Conservation (phyloP, 2,329 filamentous ascomycete species). For the Fusarium fujikuroi region DNA sequence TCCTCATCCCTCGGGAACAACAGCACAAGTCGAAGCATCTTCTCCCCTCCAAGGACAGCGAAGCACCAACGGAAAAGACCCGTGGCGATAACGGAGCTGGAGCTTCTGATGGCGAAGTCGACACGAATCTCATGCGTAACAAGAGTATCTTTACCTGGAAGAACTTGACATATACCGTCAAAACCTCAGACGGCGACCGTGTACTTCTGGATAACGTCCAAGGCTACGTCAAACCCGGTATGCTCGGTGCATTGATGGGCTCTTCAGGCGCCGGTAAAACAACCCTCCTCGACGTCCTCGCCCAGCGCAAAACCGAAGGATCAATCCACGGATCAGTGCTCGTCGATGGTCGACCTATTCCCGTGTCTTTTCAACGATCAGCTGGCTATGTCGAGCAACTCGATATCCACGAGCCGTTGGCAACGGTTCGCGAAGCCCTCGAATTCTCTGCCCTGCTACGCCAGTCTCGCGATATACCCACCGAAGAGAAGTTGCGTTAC, state of each 20-base stretch:
- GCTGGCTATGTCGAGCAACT: conserved; percentile 85
- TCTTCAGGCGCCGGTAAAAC: conserved; percentile 87
- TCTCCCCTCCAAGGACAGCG: conserved; percentile 60
- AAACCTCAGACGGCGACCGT: conserved; percentile 69
- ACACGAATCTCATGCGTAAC: conserved; percentile 64
- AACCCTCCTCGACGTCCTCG: conserved; percentile 83
- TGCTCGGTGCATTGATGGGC: conserved; percentile 81
- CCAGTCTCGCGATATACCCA: conserved; percentile 71
- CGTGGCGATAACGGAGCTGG: rapidly evolving
- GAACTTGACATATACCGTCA: conserved; percentile 75
- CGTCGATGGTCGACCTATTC: conserved; percentile 77
- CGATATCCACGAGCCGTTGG: conserved; percentile 78
- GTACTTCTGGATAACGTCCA: conserved; percentile 81
- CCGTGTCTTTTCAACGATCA: conserved; percentile 80
- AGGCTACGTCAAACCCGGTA: conserved; percentile 85
- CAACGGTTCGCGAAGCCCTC: conserved; percentile 81
- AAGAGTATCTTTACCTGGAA: conserved; percentile 80
- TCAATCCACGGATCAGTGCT: conserved; percentile 79
- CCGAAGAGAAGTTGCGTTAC: conserved; percentile 77
- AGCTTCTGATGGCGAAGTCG: conserved; percentile 35
- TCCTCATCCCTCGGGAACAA: conserved; percentile 73
- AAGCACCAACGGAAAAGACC: conserved; percentile 38
- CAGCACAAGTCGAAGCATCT: conserved; percentile 50
- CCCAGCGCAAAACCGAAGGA: conserved; percentile 81
- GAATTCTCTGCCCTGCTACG: conserved; percentile 79